These are phyloP conservation scores for Caloboletus firmus DNA, from an alignment of 1,284 basidiomycete species.

Conservation along the genomic window DNA sequence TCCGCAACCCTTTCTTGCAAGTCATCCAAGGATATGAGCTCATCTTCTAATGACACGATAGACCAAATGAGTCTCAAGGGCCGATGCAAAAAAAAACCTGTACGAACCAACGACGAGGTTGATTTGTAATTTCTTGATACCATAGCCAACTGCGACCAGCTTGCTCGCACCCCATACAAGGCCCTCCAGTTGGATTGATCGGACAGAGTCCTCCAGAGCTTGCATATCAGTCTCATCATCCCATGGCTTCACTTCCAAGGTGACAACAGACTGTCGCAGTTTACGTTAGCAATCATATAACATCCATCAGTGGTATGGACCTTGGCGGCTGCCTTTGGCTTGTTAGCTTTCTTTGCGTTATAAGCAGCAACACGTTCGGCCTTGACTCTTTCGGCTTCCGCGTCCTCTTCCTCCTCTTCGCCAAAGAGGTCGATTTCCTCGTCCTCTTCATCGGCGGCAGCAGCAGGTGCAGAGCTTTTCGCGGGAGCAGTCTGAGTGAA, in stretches of 20 bases:
- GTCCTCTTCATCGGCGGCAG: constrained; percentile 78
- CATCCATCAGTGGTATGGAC: constrained; percentile 43
- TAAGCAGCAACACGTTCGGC: constrained; percentile 94
- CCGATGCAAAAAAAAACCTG: neutral
- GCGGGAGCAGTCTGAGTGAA: constrained; percentile 56
- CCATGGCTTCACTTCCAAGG: constrained; percentile 98
- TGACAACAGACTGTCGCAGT: constrained; percentile 78
- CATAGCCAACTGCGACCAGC: constrained; percentile 92
- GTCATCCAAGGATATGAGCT: constrained; percentile 92
- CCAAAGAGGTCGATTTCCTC: constrained; percentile 94
- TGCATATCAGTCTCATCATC: constrained; percentile 99
- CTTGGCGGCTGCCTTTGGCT: constrained; percentile 89
- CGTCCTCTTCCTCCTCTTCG: constrained; percentile 90
- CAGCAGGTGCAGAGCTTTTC: constrained; percentile 45
- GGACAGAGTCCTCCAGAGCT: constrained; percentile 80
- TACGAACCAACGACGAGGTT: constrained; percentile 88
- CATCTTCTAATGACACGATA: constrained; percentile 67
- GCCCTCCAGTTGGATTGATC: constrained; percentile 87
- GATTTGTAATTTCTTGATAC: constrained; percentile 91
- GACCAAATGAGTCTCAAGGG: constrained; percentile 3
- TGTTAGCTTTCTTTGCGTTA: constrained; percentile 90
- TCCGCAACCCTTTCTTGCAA: constrained; percentile 88
- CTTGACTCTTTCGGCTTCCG: constrained; percentile 93
- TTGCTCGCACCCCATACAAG: constrained; percentile 94
- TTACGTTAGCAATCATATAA: constrained; percentile 11